These are phyloP conservation scores for Calcarisporium arbuscula DNA, from an alignment of 2,329 filamentous ascomycete species.

Conservation along the genomic window DNA sequence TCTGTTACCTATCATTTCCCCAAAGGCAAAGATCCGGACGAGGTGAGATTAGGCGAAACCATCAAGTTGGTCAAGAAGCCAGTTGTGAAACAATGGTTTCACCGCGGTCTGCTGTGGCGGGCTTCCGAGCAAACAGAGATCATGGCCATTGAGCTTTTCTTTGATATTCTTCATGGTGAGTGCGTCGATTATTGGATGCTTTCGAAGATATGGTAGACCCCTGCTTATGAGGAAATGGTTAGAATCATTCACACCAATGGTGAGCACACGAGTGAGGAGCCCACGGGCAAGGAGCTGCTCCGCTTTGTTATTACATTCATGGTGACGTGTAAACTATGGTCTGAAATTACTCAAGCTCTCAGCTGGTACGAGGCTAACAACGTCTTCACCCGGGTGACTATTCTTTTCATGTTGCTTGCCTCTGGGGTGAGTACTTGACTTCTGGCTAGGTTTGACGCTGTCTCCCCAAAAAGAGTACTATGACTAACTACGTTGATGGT, in stretches of 20 bases:
- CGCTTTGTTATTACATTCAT: constrained; percentile 56
- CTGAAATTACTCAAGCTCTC: constrained; percentile 49
- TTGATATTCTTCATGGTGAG: constrained; percentile 52
- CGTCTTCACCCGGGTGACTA: constrained; percentile 49
- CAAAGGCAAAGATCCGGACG: too few species aligned
- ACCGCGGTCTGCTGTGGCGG: constrained; percentile 58
- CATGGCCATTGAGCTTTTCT: constrained; percentile 57
- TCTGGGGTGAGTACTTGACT: constrained; percentile 46
- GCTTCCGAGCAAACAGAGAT: constrained; percentile 53
- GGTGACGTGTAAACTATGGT: constrained; percentile 60
- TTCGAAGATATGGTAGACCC: too few species aligned
- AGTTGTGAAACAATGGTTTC: constrained; percentile 58
- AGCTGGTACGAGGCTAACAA: constrained; percentile 60
- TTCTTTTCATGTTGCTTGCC: constrained; percentile 55
- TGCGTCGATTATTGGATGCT: background rate
- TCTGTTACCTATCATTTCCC: too few species aligned
- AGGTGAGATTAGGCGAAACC: constrained; percentile 34
- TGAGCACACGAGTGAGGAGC: constrained; percentile 51
- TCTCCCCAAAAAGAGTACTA: too few species aligned
- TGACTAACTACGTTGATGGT: constrained; percentile 1
- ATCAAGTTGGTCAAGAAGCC: constrained; percentile 55
- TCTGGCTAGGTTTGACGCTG: too few species aligned
- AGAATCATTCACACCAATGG: constrained; percentile 60
- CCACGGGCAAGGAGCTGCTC: constrained; percentile 48
- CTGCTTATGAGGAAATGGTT: constrained; percentile 34